Conservation (phyloP, 257 asterid genomes). For the Nicotiana undulata region DNA sequence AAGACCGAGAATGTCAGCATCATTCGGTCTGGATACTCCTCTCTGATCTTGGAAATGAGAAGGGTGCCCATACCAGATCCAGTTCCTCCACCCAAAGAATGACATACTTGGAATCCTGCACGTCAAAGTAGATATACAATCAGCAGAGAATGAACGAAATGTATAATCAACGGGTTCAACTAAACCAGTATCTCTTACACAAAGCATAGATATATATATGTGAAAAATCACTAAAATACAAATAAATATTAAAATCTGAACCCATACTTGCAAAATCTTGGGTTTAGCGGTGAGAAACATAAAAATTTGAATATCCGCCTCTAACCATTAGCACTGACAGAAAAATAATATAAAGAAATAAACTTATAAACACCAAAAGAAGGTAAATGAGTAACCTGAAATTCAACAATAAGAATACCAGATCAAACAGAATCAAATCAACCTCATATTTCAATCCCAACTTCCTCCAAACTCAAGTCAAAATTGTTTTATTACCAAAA, state of each 20-base stretch:
- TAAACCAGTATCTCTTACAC: too few species aligned
- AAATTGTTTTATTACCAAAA: not conserved
- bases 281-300: too few species aligned
- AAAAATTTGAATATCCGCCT: too few species aligned
- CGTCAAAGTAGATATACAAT: not conserved
- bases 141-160: not conserved
- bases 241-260: too few species aligned
- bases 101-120: slow-evolving; percentile 43
- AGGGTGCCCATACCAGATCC: slow-evolving; percentile 51
- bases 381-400: too few species aligned
- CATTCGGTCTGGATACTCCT: slow-evolving; percentile 47
- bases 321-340: too few species aligned
- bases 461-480: not conserved
- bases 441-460: not conserved
- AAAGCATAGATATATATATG: too few species aligned
- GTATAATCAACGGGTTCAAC: too few species aligned
- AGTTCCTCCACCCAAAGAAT: slow-evolving; percentile 48
- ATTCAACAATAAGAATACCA: not conserved
- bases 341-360: too few species aligned
- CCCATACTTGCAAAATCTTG: too few species aligned
- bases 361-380: too few species aligned
- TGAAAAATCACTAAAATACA: too few species aligned
- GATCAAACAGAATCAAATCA: not conserved
- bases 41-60: slow-evolving; percentile 43
- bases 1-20: slow-evolving; percentile 43